Percentiles rank a stretch among this genome's conserved stretches.
phyloP scores from a whole-genome alignment of 2,329 filamentous ascomycete genomes.

The Fusarium chuoi region DNA sequence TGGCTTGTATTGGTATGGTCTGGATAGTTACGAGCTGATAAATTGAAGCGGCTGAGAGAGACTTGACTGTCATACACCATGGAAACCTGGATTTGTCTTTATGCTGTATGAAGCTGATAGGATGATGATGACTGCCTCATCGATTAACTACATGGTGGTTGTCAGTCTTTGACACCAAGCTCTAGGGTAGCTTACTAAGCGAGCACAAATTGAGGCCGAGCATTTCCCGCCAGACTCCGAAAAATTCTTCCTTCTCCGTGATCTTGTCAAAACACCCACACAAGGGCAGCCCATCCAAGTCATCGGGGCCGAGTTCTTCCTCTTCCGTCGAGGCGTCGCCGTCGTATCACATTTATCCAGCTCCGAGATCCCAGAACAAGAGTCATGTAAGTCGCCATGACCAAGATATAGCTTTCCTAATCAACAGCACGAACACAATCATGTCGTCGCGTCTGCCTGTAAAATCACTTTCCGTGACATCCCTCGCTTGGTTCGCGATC shows the following conservation, averaged over 20 bases:
- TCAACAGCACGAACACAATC: conserved; percentile 30
- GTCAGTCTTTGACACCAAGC: not conserved
- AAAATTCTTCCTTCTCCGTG: conserved; percentile 53
- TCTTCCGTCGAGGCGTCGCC: conserved; percentile 55
- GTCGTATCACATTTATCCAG: conserved; percentile 58
- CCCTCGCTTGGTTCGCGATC: conserved; percentile 15
- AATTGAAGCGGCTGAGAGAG: too few species aligned
- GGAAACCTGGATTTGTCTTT: not conserved
- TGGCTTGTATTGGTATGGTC: not conserved
- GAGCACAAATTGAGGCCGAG: conserved; percentile 14
- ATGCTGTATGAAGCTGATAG: not conserved
- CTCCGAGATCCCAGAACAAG: conserved; percentile 51
- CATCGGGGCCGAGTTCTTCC: conserved; percentile 57
- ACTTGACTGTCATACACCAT: not conserved
- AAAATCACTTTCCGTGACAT: conserved; percentile 27
- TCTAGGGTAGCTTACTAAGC: conserved; percentile 35
- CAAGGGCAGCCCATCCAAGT: conserved; percentile 44
- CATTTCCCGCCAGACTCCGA: conserved; percentile 44
- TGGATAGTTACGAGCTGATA: not conserved
- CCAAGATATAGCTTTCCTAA: conserved; percentile 34
- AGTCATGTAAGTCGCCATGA: conserved; percentile 50
- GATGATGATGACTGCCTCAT: not conserved
- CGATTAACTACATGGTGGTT: not conserved
- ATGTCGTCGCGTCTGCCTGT: conserved; percentile 20
- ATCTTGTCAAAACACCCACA: conserved; percentile 50